phyloP scores from a whole-genome alignment of 2,329 filamentous ascomycete species.

The Diaporthe aspalathi region DNA sequence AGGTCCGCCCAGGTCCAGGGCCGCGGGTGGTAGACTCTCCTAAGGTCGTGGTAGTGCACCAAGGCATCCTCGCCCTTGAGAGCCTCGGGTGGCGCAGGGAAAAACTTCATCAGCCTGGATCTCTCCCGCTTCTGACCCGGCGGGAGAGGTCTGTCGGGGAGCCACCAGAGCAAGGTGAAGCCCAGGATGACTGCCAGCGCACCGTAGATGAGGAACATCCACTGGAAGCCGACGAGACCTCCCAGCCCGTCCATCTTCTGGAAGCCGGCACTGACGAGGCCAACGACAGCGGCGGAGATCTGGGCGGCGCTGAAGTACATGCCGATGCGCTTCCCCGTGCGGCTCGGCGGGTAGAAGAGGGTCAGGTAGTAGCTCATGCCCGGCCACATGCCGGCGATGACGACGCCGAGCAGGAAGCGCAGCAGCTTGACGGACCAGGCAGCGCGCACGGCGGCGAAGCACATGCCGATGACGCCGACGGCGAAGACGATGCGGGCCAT shows the following conservation, averaged over 20 bases:
- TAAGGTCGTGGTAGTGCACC: slow-evolving; percentile 86
- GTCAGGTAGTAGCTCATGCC: slow-evolving; percentile 95
- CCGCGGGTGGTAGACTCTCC: slow-evolving; percentile 80
- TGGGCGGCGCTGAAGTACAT: slow-evolving; percentile 91
- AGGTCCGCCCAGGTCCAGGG: slow-evolving; percentile 81
- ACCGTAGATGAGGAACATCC: slow-evolving; percentile 94
- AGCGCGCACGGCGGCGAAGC: slow-evolving; percentile 82
- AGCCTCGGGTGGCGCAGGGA: slow-evolving; percentile 77
- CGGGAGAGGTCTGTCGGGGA: slow-evolving; percentile 82
- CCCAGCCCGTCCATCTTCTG: slow-evolving; percentile 86
- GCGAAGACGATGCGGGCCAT: slow-evolving; percentile 92
- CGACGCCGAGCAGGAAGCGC: slow-evolving; percentile 84
- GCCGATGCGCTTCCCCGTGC: slow-evolving; percentile 88
- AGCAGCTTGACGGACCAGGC: slow-evolving; percentile 92
- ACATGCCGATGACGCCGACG: slow-evolving; percentile 84
- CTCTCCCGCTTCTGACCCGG: slow-evolving; percentile 72
- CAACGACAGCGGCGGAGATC: slow-evolving; percentile 88
- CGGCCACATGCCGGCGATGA: slow-evolving; percentile 95
- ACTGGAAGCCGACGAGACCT: slow-evolving; percentile 84
- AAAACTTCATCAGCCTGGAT: slow-evolving; percentile 68
- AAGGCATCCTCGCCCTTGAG: slow-evolving; percentile 81
- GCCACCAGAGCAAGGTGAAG: slow-evolving; percentile 84
- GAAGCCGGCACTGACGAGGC: slow-evolving; percentile 89
- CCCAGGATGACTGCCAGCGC: slow-evolving; percentile 79
- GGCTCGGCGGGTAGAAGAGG: slow-evolving; percentile 88